phyloP scores from a whole-genome alignment of 768 basidiomycete genomes.

The Postia placenta region DNA sequence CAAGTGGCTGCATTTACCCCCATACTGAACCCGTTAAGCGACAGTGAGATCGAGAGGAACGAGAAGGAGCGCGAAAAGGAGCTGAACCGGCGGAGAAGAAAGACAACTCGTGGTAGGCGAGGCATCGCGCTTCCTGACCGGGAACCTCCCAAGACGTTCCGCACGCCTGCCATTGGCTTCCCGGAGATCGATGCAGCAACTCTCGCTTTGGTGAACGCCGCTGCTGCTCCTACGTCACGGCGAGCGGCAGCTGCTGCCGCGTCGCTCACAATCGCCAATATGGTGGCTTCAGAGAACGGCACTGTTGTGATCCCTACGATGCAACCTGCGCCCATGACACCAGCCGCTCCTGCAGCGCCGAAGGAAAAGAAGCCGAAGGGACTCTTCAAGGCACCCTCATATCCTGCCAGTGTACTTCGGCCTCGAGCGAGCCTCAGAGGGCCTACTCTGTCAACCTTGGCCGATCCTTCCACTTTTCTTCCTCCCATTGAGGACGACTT shows the following conservation, averaged over 20 bases:
- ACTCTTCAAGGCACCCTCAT: constrained; percentile 66
- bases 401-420: constrained; percentile 46
- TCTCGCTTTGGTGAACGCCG: constrained; percentile 57
- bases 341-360: constrained; percentile 32
- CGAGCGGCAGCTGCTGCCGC: constrained; percentile 86
- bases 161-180: constrained; percentile 84
- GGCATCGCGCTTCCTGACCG: constrained; percentile 87
- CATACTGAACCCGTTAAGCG: constrained; percentile 80
- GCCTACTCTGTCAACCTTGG: constrained; percentile 64
- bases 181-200: constrained; percentile 72
- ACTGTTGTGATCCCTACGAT: constrained; percentile 40
- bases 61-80: constrained; percentile 96
- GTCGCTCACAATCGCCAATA: constrained; percentile 78
- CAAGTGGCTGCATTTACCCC: constrained; percentile 82
- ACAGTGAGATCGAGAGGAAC: constrained; percentile 81
- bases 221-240: constrained; percentile 62
- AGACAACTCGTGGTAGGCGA: constrained; percentile 74
- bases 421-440: constrained; percentile 54
- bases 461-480: constrained; percentile 50
- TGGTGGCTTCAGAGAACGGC: constrained; percentile 90
- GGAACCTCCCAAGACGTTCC: constrained; percentile 86
- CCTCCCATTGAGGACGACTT: constrained; percentile 60
- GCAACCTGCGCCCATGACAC: constrained; percentile 35
- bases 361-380: constrained; percentile 71
- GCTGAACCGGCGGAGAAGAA: constrained; percentile 75